Base-by-base conservation (phyloP, 164 flowering plant species). In the Nymphaea thermarum region DNA sequence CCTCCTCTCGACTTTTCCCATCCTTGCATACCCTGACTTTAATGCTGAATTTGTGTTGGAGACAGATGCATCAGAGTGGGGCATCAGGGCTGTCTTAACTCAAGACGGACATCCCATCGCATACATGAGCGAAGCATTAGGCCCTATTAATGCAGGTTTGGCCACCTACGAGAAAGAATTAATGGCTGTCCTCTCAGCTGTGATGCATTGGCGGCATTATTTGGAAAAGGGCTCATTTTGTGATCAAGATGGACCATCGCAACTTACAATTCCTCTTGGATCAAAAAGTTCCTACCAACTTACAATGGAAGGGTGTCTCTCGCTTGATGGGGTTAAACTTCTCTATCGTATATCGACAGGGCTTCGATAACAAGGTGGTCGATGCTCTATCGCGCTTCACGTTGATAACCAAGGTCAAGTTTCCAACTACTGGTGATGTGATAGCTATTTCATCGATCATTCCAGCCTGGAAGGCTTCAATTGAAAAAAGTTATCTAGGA, bases 101-200 rank as follows among this genome's bases (percentile, higher is more conserved):
- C 72, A 70, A 64, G 45, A 70, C 41, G 10, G 3, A 4, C 1
- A 1, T 25, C 63, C 67, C 2, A 55, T 64, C 12, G 67, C 76
- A 1, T 74, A 41, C 25, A 66, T 43, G 12, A 70, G 73, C n/a
- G 43, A 61, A 8, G 69, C 66, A 6, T 17, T 69, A 55, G 4
- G 63, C 68, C 4, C 60, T n/a, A n/a, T 55, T 12, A 16, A 53
- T 57, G 15, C 55, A 0, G 0, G 53, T 2, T 7, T 70, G 2
- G 66, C 70, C 17, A 64, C 67, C 3, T 76, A 76, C 70, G 73
- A 76, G 44, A 76, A 67, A 36, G 76, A 72, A 17, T 10, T 76
- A 4, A 2, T 76, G 47, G 73, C 71, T 11, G n/a, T 71, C 6
- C 64, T 66, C 1, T 4, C 41, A 8, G 68, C 60, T 4, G 68